Evolutionary conservation across 129 eudicot species (phyloP).

Genomic region (Glebionis coronaria): DNA sequence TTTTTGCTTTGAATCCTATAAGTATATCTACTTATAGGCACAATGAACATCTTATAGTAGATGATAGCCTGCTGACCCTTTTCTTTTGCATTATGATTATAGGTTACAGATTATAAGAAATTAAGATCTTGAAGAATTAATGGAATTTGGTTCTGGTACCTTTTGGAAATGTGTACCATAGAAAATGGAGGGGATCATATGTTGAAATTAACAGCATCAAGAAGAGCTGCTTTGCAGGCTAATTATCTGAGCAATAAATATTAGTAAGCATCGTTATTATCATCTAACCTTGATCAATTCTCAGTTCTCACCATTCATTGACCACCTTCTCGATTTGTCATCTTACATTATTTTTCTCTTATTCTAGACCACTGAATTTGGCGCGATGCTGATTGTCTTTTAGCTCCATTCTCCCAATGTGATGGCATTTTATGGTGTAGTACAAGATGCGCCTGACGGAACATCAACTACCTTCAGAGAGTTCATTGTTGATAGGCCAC

Average conservation of each 20-base stretch:
- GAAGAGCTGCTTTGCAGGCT: too few relatives aligned
- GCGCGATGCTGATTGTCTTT: conserved; percentile 91
- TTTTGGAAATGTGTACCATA: conserved; percentile 96
- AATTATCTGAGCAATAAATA: too few relatives aligned
- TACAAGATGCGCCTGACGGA: conserved; percentile 96
- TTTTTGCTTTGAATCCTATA: conserved; percentile 2
- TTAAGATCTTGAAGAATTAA: conserved; percentile 89
- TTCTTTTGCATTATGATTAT: too few relatives aligned
- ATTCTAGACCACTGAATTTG: conserved; percentile 77
- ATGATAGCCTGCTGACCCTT: too few relatives aligned
- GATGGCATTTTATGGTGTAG: conserved; percentile 97
- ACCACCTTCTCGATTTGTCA: neutral
- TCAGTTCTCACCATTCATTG: neutral
- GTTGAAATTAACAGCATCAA: too few relatives aligned
- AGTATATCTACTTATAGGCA: neutral
- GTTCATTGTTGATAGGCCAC: conserved; percentile 92
- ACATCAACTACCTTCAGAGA: conserved; percentile 91
- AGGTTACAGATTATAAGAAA: conserved; percentile 64
- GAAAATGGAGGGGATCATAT: conserved; percentile 99
- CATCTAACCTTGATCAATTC: neutral
- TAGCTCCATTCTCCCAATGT: conserved; percentile 98
- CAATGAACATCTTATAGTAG: too few relatives aligned
- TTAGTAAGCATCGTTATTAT: too few relatives aligned
- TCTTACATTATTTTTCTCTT: too few relatives aligned
- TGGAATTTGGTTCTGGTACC: conserved; percentile 95